Base-by-base conservation (phyloP, 2,329 filamentous ascomycete species). In the Lecanoromycetidae sp. region DNA sequence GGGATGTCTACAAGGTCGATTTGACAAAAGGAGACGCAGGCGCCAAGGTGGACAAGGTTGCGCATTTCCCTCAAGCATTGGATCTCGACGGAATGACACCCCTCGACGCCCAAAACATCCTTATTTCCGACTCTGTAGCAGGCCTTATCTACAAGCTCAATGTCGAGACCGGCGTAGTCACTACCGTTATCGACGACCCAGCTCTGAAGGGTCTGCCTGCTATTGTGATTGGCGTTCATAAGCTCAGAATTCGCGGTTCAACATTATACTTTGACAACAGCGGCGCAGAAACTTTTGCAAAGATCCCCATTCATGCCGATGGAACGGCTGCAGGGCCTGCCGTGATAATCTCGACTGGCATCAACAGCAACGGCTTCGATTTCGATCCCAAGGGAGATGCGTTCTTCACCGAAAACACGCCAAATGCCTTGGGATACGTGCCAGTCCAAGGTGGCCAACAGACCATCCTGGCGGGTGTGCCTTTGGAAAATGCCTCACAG, bases 201-300 rank as follows among this genome's bases (percentile, higher is more conserved):
- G 37, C 45, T 6, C 48, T 56, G 46, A 47, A 51, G 19, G 46
- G 50, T 12, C 29, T 49, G 5, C 36, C 51, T 7, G 13, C 48
- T 1, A 46, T 52, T 36, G 33, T 46, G 1, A 22, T 58, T 5
- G 58, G 59, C 3, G 55, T 60, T 39, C 59, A 60, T 36, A 58
- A 56, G 4, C 9, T 61, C 13, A 48, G 51, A 13, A 38, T 56
- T 7, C 40, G 42, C 10, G 33, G 20, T 1, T 25, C 27, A 3
- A 54, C 53, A 17, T 49, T 60, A 5, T 59, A 58, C 41, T 60
- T 57, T 49, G 52, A 52, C 23, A 60, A 59, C 44, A 29, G 51
- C 5, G 48, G 50, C 6, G 29, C 26, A 13, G 33, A 9, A 3
- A 33, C 48, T 13, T 48, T 52, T 19, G 38, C 41, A 22, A 42